Conservation (phyloP, 352 stramenopile species). For the Blastocystis hominis region DNA sequence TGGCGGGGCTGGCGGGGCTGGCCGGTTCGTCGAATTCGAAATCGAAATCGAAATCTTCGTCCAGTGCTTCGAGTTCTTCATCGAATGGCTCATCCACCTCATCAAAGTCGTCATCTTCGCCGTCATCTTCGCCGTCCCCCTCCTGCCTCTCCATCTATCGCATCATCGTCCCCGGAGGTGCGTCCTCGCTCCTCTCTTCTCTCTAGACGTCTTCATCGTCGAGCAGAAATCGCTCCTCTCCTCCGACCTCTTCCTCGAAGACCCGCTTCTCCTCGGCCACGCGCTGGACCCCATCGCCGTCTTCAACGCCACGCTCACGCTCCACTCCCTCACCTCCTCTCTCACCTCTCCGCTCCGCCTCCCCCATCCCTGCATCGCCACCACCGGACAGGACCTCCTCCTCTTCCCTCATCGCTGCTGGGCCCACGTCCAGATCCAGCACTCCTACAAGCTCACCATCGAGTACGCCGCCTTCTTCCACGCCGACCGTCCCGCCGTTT, state of each 20-base stretch:
- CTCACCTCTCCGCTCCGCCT: background rate
- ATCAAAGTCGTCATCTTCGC: too few species aligned
- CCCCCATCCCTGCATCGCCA: background rate
- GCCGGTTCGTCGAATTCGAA: too few species aligned
- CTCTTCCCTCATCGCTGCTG: background rate
- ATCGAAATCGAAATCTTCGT: too few species aligned
- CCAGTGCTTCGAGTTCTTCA: too few species aligned
- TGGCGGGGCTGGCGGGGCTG: too few species aligned
- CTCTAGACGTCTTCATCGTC: background rate
- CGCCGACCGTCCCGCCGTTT: background rate
- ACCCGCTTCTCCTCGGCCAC: background rate
- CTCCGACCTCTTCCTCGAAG: background rate
- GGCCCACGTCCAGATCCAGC: background rate
- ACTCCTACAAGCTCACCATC: background rate
- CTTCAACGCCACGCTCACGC: background rate
- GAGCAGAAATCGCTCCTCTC: background rate
- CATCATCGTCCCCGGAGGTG: too few species aligned
- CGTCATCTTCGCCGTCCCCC: too few species aligned
- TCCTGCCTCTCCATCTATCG: too few species aligned
- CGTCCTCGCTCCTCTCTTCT: too few species aligned
- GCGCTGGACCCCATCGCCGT: background rate
- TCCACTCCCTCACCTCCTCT: background rate
- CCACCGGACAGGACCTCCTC: background rate
- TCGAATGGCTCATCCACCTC: too few species aligned
- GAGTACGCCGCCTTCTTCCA: background rate